Conservation (phyloP, 129 eudicot species). For the Flaveria ramosissima region DNA sequence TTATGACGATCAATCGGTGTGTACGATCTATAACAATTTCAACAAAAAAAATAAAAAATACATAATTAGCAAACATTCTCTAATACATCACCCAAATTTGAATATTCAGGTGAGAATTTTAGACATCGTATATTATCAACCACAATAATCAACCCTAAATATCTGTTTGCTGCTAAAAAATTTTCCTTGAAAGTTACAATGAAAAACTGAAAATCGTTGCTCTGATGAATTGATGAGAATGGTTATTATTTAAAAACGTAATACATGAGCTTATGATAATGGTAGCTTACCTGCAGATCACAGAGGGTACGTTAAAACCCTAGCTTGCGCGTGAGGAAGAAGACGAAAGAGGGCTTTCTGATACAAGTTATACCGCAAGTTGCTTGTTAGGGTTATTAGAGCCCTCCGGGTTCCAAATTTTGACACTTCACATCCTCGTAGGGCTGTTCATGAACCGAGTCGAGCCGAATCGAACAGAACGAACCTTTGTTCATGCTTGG, state of each 20-base stretch:
- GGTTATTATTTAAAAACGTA: background rate
- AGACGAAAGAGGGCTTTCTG: background rate
- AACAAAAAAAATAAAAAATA: background rate
- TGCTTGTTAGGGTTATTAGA: background rate
- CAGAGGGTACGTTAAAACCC: constrained; percentile 30
- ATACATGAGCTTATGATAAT: constrained; percentile 6
- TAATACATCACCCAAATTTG: background rate
- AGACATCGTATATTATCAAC: too few species aligned
- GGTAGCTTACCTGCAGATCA: background rate
- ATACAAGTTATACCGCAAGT: background rate
- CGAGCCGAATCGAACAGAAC: too few species aligned
- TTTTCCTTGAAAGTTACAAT: background rate
- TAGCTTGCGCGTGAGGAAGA: constrained; percentile 18
- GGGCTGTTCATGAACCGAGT: too few species aligned
- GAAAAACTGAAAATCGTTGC: background rate
- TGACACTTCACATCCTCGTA: background rate
- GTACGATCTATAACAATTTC: constrained; percentile 23
- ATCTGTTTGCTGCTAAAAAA: too few species aligned
- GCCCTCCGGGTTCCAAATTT: background rate
- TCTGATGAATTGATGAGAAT: background rate
- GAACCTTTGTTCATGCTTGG: too few species aligned
- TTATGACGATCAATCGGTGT: constrained; percentile 9
- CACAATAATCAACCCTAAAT: background rate
- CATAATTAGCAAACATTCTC: constrained; percentile 5
- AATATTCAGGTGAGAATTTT: too few species aligned